Evolutionary conservation across 202 grass and related monocot species (phyloP).

Genomic region (Panicum hallii): DNA sequence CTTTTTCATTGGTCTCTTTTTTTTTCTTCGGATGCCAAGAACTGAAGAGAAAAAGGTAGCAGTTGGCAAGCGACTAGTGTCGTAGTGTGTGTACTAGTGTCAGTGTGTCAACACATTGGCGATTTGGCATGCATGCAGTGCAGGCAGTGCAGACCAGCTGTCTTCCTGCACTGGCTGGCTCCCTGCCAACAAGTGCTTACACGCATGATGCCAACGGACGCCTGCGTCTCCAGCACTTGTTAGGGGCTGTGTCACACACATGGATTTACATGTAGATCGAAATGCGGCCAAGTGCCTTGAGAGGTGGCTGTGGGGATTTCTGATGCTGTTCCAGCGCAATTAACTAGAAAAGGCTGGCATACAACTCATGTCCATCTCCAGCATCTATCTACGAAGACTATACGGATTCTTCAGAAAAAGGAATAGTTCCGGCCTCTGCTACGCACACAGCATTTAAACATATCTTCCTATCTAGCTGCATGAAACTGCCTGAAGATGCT

Average conservation of each 20-base stretch:
- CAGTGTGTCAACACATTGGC: slow-evolving; percentile 27
- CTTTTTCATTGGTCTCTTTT: not conserved
- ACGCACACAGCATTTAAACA: not conserved
- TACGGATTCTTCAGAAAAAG: too few relatives aligned
- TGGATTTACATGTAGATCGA: not conserved
- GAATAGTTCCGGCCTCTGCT: too few relatives aligned
- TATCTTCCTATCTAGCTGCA: slow-evolving; percentile 6
- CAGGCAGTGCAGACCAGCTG: slow-evolving; percentile 49
- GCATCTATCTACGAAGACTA: not conserved
- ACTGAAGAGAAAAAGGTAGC: not conserved
- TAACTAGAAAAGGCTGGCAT: not conserved
- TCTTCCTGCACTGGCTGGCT: slow-evolving; percentile 32
- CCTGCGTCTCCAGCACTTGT: not conserved
- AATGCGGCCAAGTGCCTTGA: not conserved
- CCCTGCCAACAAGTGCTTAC: slow-evolving; percentile 8
- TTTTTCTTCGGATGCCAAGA: not conserved
- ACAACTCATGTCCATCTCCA: not conserved
- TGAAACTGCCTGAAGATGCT: not conserved
- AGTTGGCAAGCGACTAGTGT: not conserved
- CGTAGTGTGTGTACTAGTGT: not conserved
- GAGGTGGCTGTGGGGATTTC: not conserved
- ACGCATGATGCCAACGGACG: not conserved
- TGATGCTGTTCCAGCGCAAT: not conserved
- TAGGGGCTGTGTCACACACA: not conserved
- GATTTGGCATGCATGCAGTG: slow-evolving; percentile 15